phyloP scores from a whole-genome alignment of 305 asterid genomes.

The Fraxinus nigra region DNA sequence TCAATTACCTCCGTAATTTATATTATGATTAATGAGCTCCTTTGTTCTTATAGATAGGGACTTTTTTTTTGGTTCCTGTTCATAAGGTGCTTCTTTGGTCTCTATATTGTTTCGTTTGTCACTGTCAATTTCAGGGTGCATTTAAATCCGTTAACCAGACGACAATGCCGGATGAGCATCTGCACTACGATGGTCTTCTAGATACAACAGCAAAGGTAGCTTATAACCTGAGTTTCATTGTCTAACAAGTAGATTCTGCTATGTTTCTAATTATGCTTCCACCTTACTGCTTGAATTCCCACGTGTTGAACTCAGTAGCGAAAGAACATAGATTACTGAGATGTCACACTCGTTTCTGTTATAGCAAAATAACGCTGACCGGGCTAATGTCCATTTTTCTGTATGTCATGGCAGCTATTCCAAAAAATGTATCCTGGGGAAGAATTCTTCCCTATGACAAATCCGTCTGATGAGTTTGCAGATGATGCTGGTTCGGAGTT shows the following conservation, averaged over 20 bases:
- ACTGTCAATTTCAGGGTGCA: slow-evolving; percentile 20
- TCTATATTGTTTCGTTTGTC: neutral
- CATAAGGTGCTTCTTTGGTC: neutral
- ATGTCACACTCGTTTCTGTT: neutral
- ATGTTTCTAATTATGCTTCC: neutral
- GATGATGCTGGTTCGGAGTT: slow-evolving; percentile 31
- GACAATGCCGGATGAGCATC: slow-evolving; percentile 36
- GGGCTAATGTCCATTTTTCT: neutral
- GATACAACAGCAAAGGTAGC: slow-evolving; percentile 30
- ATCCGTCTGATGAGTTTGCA: slow-evolving; percentile 11
- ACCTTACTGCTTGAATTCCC: neutral
- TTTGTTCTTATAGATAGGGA: neutral
- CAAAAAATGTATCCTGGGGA: slow-evolving; percentile 31
- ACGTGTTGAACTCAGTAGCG: neutral
- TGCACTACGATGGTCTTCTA: slow-evolving; percentile 29
- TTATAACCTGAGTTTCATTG: neutral
- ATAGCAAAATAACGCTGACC: neutral
- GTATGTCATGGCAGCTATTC: slow-evolving; percentile 25
- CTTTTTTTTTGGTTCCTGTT: neutral
- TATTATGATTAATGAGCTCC: neutral
- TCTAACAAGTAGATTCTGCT: neutral
- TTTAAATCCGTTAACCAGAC: slow-evolving; percentile 13
- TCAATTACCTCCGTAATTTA: neutral
- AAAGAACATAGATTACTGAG: neutral
- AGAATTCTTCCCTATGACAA: slow-evolving; percentile 27